Evolutionary conservation across 495 filamentous ascomycete genomes (phyloP), one percentile per base, ranked within the genome.

Genomic region (Podospora fimiseda): DNA sequence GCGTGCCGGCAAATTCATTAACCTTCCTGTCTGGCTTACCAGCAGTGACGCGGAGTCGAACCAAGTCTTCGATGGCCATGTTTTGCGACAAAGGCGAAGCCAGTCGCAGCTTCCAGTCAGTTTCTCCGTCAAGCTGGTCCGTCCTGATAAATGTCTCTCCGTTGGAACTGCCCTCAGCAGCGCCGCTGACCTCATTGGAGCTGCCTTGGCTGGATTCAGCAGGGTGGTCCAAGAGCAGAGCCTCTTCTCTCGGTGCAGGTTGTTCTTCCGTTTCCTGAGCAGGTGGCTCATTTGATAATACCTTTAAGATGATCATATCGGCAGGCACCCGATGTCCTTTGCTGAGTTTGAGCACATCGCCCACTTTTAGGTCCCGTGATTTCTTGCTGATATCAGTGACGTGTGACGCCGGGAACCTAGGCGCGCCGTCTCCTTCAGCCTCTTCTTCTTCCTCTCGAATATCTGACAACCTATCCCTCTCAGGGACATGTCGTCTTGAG

Each of bases 121-220:
- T 99, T 70, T 99, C 94, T 51, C 94, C 94, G 59, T 99, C 94
- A 9, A 99, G 78, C 64, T 99, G 94, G 66, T 99, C 94, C 2
- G 94, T 99, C 39, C 92, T 81, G 56, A 99, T 96, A 57, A 99
- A 99, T 1, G 94, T 88, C 62, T 99, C 94, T 30, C 90, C 90
- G 16, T 80, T 74, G 18, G 75, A 65, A 27, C 67, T 60, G 20
- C 56, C 69, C 57, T 58, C 64, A 50, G 36, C 48, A 13, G 46
- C 43, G 5, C 48, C 53, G 13, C 50, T 46, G 15, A 52, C 52
- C 21, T 52, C 54, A 9, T 60, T 37, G 33, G 61, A 53, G 58
- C 59, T 56, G 45, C 64, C 49, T 52, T 70, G 45, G 46, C 60
- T 50, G 33, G 48, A 19, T 42, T 63, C 50, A 23, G 63, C 60